Base-by-base conservation (phyloP, 441 rosid species). In the Bruguiera hainesii region DNA sequence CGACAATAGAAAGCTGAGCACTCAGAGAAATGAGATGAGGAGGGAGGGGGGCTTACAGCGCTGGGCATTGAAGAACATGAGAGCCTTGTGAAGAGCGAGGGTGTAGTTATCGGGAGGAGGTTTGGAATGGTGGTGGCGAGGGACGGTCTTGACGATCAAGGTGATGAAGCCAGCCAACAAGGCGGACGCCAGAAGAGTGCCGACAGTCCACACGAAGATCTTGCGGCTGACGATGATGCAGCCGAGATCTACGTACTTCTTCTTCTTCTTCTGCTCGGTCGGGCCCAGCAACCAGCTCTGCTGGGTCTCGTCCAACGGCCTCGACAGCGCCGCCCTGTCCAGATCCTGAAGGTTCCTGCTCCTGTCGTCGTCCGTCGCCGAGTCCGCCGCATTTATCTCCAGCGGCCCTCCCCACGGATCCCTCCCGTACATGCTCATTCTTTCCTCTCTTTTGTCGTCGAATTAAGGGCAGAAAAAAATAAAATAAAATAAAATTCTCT, bases 331-430 rank as follows among this genome's bases (percentile, higher is more conserved):
- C 0, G 96, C 89, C 66, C 86, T 75, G 81, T 94, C 98, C 0
- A 85, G 66, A 66, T 90, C 99, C 75, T 87, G 85, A 1, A 94
- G 77, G 67, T 91, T 94, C 71, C 99, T 76, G 67, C 97, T 95
- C 70, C 97, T 73, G 70, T 95, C 99, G 58, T 95, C 98, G 84
- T 92, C 98, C 39, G 99, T 92, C 68, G 97, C 99, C 0, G 99
- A 95, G 74, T 92, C 99, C 6, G 93, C 88, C 4, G 96, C 60
- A 82, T 91, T 87, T 39, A 95, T 92, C 86, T 95, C 99, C 62
- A 92, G 77, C 0, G 98, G 96, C 5, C 98, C 99, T 1, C 99
- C 96, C 99, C 99, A 95, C 5, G 98, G 99, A 83, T 95, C 99
- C 65, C 98, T 64, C 0, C 98, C 99, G 80, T 90, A 91, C 99